Evolutionary conservation across 768 basidiomycete genomes (phyloP), one percentile per base, ranked within the genome.

Genomic region (Daedaleopsis nitida): DNA sequence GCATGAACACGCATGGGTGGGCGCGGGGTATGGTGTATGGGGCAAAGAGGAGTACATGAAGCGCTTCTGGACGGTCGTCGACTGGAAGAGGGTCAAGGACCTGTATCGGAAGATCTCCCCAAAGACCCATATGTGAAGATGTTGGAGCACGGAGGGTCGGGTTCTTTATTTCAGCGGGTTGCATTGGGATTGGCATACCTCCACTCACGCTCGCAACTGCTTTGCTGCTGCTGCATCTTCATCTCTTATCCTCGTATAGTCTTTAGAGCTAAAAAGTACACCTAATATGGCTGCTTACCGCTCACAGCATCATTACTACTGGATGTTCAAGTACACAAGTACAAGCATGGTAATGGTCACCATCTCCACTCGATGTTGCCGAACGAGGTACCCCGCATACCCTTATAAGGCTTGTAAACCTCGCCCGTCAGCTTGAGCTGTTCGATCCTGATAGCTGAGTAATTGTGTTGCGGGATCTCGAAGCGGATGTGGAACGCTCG

Each of bases 351-450:
- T 43, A 47, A 44, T 57, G 27, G 43, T 68, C 59, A 73, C 71
- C 71, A 72, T 55, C 83, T 69, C 72, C 80, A 92, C 73, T 94
- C 92, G 5, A 93, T 78, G 55, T 83, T 81, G 1, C 88, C 91
- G n/a, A 77, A 71, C 35, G 84, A 83, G 43, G 81, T 78, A 48
- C 87, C 85, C 69, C 94, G 79, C 53, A 97, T 89, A 16, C 95
- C 95, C 73, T 96, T 96, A 76, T 91, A 97, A 12, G 91, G 91
- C 74, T 96, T 96, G 74, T 96, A 96, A 12, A 74, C 75, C 72
- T 95, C 92, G 13, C 89, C 87, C 2, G 80, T 86, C 27, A 92
- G 77, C 73, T 87, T 92, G 47, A 96, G 81, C 66, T 94, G 90
- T 60, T 95, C 92, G 5, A 96, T 87, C 68, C 90, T 92, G 49